Evolutionary conservation across 2,329 filamentous ascomycete genomes (phyloP).

Genomic region (Exophiala sideris): DNA sequence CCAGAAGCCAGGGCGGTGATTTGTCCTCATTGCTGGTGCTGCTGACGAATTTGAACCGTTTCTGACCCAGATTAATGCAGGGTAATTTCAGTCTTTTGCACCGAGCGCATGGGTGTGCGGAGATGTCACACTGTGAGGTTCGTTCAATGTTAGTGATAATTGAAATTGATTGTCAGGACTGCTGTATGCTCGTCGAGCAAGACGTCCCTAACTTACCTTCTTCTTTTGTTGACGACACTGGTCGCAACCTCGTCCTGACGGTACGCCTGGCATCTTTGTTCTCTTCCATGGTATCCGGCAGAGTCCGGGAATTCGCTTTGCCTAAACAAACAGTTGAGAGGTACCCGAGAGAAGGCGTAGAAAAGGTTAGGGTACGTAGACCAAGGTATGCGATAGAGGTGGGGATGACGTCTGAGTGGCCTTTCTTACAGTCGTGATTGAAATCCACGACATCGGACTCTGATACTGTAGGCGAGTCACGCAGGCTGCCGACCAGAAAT

Average conservation of each 20-base stretch:
- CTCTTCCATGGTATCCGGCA: no score
- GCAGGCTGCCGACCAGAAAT: no score
- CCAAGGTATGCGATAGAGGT: no score
- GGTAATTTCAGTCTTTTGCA: conserved; percentile 45
- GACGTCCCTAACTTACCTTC: conserved; percentile 49
- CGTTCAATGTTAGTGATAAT: neutral
- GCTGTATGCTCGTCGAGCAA: neutral
- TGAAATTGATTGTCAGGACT: neutral
- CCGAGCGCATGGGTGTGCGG: conserved; percentile 43
- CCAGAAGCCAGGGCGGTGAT: neutral
- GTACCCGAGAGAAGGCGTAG: no score
- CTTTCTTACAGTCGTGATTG: no score
- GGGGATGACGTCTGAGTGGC: no score
- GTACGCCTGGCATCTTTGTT: conserved; percentile 45
- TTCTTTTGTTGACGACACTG: conserved; percentile 54
- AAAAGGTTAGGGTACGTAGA: no score
- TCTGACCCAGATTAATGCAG: conserved; percentile 47
- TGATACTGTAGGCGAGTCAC: no score
- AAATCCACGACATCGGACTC: no score
- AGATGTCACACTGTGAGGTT: conserved; percentile 46
- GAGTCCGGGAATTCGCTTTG: no score
- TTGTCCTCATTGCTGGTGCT: conserved; percentile 17
- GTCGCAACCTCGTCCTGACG: conserved; percentile 50
- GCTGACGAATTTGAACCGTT: conserved; percentile 49
- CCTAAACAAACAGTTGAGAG: no score